These are phyloP conservation scores for Monotropa hypopitys DNA, from an alignment of 179 eudicot genomes.

Conservation along the genomic window DNA sequence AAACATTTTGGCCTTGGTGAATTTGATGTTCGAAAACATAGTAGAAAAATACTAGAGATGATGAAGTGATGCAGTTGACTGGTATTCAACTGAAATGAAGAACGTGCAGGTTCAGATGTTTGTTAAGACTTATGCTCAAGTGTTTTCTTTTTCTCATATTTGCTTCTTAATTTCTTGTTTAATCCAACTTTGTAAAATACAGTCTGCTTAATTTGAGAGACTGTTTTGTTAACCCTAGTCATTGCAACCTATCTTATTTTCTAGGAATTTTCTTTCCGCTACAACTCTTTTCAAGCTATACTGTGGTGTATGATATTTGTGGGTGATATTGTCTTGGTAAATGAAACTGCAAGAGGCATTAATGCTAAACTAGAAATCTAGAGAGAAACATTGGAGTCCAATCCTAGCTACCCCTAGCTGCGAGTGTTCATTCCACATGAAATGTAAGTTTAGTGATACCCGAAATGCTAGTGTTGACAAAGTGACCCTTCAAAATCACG, in stretches of 20 bases:
- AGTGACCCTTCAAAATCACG: too few species aligned
- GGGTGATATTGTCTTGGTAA: too few species aligned
- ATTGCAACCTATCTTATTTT: background rate
- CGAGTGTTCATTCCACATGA: too few species aligned
- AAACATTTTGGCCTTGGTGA: background rate
- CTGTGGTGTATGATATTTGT: too few species aligned
- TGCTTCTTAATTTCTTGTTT: background rate
- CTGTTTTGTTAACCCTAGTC: background rate
- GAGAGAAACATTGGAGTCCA: too few species aligned
- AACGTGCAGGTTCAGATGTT: slow-evolving; percentile 30
- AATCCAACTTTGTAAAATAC: background rate
- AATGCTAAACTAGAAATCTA: too few species aligned
- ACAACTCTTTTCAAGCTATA: too few species aligned
- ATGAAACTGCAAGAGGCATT: too few species aligned
- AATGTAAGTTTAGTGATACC: too few species aligned
- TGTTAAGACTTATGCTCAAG: background rate
- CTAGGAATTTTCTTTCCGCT: background rate
- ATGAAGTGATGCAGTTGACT: slow-evolving; percentile 23
- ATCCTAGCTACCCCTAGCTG: too few species aligned
- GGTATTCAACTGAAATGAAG: slow-evolving; percentile 34
- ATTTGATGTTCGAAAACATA: background rate
- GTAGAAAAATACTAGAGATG: slow-evolving; percentile 2
- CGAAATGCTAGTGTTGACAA: too few species aligned
- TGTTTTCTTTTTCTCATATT: background rate
- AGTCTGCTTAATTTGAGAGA: background rate